Base-by-base conservation (phyloP, 768 basidiomycete genomes). In the Trametes villosa region DNA sequence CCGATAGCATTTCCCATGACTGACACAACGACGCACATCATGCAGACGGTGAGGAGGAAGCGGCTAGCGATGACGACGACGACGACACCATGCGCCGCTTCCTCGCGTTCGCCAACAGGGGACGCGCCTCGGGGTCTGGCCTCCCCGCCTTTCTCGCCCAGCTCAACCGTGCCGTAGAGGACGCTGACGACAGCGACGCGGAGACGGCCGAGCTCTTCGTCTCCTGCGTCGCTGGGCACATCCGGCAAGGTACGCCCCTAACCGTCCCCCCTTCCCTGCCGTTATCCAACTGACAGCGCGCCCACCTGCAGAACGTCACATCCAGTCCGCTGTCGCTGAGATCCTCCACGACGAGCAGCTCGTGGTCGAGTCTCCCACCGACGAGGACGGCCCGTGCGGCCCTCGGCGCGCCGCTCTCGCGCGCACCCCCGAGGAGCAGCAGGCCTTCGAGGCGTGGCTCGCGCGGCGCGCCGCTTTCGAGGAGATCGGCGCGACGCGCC, bases 51-150 rank as follows among this genome's bases (percentile, higher is more conserved):
- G 55, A 48, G 4, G 55, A 29, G 5, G 50, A 38, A 2, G 9
- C 4, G 29, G 22, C 31, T 4, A 5, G n/a, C n/a, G n/a, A 20
- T 11, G 34, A 40, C 26, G 34, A 40, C 26, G 33, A n/a, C 26
- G 46, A 48, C 33, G 55, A 57, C 15, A 9, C 24, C 13, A 57
- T 57, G 36, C 34, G 26, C 17, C 55, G 55, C n/a, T 48, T 57
- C 33, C 46, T 57, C 9, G 55, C 55, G 3, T 57, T 57, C 26
- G 55, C 55, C 4, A 57, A 57, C 46, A 45, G 55, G 0, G 26
- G 34, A 17, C 55, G 55, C n/a, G 55, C 55, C n/a, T 57, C 55
- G 3, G 55, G 55, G 5, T 57, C 55, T 18, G 27, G 46, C 26
- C 46, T 57, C 5, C 55, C 55, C 3, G 45, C 55, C 13, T 22